A percentile compares a stretch with the other conserved stretches of the same genome.
Conservation (phyloP, 257 asterid genomes). For the Solanum habrochaites region DNA sequence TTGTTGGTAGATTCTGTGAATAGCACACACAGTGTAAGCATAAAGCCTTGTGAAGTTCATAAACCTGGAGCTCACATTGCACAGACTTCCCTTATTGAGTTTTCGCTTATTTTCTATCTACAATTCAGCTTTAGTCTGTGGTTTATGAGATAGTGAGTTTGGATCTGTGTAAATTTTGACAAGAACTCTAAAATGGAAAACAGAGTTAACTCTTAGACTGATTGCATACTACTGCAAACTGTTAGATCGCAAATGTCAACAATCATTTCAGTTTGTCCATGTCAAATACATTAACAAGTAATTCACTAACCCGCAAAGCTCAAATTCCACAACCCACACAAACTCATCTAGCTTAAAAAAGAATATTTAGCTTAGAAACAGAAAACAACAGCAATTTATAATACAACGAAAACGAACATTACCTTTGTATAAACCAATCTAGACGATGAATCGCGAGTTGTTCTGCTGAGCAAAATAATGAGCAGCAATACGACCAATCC, state of each 20-base stretch:
- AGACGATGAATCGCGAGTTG: conserved; percentile 42
- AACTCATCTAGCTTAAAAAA: not conserved
- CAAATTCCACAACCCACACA: not conserved
- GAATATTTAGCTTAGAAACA: not conserved
- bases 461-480: conserved; percentile 49
- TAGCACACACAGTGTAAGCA: not conserved
- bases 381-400: not conserved
- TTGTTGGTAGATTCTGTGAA: not conserved
- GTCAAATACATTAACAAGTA: not conserved
- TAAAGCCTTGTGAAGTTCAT: not conserved
- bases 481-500: conserved; percentile 54
- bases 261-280: not conserved
- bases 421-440: conserved; percentile 59
- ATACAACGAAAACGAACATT: not conserved
- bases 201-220: not conserved
- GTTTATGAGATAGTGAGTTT: not conserved
- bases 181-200: not conserved
- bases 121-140: not conserved
- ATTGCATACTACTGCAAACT: not conserved
- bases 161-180: not conserved
- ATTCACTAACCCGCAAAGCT: not conserved
- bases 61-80: not conserved
- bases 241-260: not conserved
- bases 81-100: not conserved
- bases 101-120: not conserved